Conservation (phyloP, 2,329 filamentous ascomycete species). For the Ilyonectria robusta region DNA sequence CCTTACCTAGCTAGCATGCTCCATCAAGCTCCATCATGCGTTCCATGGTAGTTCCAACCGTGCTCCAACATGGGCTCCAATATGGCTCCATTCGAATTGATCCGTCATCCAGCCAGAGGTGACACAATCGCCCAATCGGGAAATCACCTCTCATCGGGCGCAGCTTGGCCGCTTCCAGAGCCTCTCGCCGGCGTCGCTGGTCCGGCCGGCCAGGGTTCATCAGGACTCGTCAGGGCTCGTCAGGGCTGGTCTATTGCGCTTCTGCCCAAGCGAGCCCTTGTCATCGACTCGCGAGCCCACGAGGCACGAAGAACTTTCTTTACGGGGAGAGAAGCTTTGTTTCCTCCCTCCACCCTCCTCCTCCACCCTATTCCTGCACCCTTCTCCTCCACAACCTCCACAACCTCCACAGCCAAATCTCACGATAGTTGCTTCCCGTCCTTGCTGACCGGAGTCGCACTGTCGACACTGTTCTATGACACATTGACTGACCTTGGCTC, state of each 20-base stretch:
- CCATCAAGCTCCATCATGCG: too few species aligned
- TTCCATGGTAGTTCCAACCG: conserved; percentile 29
- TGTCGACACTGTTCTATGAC: conserved; percentile 33
- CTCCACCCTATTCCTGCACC: conserved; percentile 10
- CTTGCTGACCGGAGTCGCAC: not conserved
- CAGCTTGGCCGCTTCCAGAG: conserved; percentile 29
- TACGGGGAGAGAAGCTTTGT: conserved; percentile 22
- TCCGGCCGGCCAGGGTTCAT: not conserved
- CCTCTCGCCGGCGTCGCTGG: not conserved
- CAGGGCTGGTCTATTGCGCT: not conserved
- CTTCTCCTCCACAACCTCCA: conserved; percentile 29
- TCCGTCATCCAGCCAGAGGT: conserved; percentile 42
- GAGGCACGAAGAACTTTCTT: conserved; percentile 16
- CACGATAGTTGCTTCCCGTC: conserved; percentile 36
- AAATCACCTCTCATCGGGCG: conserved; percentile 44
- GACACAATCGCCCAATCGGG: conserved; percentile 46
- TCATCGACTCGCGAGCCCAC: conserved; percentile 30
- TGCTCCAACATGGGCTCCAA: not conserved
- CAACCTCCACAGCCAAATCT: conserved; percentile 42
- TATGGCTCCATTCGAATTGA: not conserved
- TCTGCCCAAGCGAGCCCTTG: conserved; percentile 20
- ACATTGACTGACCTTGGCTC: conserved; percentile 31
- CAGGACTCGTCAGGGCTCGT: not conserved
- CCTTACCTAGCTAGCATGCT: not conserved
- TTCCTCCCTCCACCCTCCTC: conserved; percentile 16